Conservation (phyloP, 306 rosid species). For the Prinsepia uniflora region DNA sequence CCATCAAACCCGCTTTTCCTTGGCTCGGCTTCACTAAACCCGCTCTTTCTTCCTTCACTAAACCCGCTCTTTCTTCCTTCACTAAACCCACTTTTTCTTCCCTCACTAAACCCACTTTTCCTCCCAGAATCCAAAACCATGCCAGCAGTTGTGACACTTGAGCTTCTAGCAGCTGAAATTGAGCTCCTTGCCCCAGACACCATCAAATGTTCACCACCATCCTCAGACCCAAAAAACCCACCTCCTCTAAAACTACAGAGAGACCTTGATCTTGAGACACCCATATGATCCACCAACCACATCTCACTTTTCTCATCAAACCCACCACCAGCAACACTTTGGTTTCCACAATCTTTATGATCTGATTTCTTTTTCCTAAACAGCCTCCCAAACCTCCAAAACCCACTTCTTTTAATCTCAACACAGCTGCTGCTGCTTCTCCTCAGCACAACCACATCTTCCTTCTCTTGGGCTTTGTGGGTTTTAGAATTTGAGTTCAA, state of each 20-base stretch:
- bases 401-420: slow-evolving; percentile 56
- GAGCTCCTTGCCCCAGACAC: slow-evolving; percentile 87
- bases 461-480: slow-evolving; percentile 37
- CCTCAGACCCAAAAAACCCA: slow-evolving; percentile 68
- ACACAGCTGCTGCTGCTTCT: slow-evolving; percentile 77
- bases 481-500: slow-evolving; percentile 30
- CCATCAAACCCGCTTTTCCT: slow-evolving; percentile 76
- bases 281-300: slow-evolving; percentile 55
- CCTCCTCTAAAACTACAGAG: slow-evolving; percentile 84
- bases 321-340: slow-evolving; percentile 62
- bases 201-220: slow-evolving; percentile 60
- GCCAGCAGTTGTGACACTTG: slow-evolving; percentile 82
- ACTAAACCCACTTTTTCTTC: slow-evolving; percentile 75
- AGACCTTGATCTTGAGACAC: slow-evolving; percentile 89
- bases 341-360: slow-evolving; percentile 47
- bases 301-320: slow-evolving; percentile 68
- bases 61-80: slow-evolving; percentile 64
- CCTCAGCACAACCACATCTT: slow-evolving; percentile 45
- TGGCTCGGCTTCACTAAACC: slow-evolving; percentile 71
- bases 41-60: slow-evolving; percentile 66
- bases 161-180: slow-evolving; percentile 88
- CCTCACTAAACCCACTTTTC: slow-evolving; percentile 54
- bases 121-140: slow-evolving; percentile 74
- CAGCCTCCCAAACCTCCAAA: slow-evolving; percentile 73
- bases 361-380: slow-evolving; percentile 66